Conservation (phyloP, 2,329 filamentous ascomycete genomes). For the Xylariaceae sp. region DNA sequence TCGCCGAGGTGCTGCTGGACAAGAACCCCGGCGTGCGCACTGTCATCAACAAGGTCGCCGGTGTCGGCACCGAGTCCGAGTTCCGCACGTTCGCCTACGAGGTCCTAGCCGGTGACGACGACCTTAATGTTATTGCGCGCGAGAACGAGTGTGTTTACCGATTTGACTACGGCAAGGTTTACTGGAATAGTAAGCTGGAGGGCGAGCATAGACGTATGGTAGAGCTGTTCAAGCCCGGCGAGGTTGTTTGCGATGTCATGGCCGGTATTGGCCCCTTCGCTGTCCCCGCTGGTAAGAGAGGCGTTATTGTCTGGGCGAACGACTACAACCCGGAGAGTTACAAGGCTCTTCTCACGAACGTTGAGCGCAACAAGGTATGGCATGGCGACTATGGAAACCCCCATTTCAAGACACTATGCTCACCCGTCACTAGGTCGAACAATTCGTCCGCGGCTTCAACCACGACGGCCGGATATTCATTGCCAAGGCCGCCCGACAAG, state of each 20-base stretch:
- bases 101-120: conserved; percentile 70
- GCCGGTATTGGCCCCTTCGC: conserved; percentile 95
- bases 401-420: conserved; percentile 6
- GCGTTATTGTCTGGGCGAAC: conserved; percentile 92
- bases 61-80: conserved; percentile 77
- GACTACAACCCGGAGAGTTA: conserved; percentile 92
- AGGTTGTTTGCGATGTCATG: conserved; percentile 95
- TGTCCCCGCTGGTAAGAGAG: conserved; percentile 81
- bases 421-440: conserved; percentile 42
- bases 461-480: conserved; percentile 80
- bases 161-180: conserved; percentile 94
- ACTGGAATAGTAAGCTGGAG: conserved; percentile 93
- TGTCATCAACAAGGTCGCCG: conserved; percentile 92
- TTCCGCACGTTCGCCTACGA: conserved; percentile 94
- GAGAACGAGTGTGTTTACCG: conserved; percentile 82
- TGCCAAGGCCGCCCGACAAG: conserved; percentile 57
- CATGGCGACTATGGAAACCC: conserved; percentile 19
- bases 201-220: conserved; percentile 82
- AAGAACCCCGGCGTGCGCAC: conserved; percentile 80
- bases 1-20: conserved; percentile 80
- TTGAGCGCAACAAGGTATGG: conserved; percentile 71
- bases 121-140: conserved; percentile 76
- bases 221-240: conserved; percentile 69
- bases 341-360: conserved; percentile 62
- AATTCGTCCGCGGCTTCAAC: conserved; percentile 75